Conservation (phyloP, 108 stramenopile genomes). For the Fistulifera pelliculosa region DNA sequence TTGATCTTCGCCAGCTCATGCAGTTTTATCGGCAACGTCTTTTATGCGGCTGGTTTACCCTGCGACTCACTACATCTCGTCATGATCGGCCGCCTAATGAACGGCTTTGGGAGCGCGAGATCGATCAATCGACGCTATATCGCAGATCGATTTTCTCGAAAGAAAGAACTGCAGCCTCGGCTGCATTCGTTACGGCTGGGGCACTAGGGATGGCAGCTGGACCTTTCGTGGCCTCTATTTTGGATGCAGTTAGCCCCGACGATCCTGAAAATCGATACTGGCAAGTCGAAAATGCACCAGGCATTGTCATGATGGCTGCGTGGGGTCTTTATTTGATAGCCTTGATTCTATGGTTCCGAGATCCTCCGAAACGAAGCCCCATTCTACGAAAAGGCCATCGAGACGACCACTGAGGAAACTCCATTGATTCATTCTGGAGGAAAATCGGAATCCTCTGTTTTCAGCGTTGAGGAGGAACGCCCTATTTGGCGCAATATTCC, state of each 20-base stretch:
- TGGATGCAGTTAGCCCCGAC: slow-evolving; percentile 13
- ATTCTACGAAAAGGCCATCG: neutral
- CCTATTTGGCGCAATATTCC: slow-evolving; percentile 25
- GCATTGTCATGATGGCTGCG: slow-evolving; percentile 63
- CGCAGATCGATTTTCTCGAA: slow-evolving; percentile 70
- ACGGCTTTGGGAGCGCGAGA: slow-evolving; percentile 83
- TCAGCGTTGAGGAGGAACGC: neutral
- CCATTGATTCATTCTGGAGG: neutral
- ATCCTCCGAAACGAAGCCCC: slow-evolving; percentile 27
- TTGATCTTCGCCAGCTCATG: slow-evolving; percentile 70
- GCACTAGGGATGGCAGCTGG: slow-evolving; percentile 86
- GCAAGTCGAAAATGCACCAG: slow-evolving; percentile 63
- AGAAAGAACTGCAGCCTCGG: slow-evolving; percentile 74
- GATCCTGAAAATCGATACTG: neutral
- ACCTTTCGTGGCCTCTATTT: slow-evolving; percentile 64
- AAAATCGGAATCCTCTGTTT: neutral
- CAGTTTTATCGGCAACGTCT: slow-evolving; percentile 68
- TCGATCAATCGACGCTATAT: slow-evolving; percentile 88
- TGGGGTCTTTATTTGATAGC: slow-evolving; percentile 53
- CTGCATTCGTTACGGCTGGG: slow-evolving; percentile 78
- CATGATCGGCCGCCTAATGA: slow-evolving; percentile 74
- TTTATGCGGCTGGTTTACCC: slow-evolving; percentile 77
- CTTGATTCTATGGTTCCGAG: slow-evolving; percentile 57
- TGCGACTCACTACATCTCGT: slow-evolving; percentile 70
- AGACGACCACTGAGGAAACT: neutral